Evolutionary conservation across 2,329 filamentous ascomycete species (phyloP).

Genomic region (Fusarium tjaetaba): DNA sequence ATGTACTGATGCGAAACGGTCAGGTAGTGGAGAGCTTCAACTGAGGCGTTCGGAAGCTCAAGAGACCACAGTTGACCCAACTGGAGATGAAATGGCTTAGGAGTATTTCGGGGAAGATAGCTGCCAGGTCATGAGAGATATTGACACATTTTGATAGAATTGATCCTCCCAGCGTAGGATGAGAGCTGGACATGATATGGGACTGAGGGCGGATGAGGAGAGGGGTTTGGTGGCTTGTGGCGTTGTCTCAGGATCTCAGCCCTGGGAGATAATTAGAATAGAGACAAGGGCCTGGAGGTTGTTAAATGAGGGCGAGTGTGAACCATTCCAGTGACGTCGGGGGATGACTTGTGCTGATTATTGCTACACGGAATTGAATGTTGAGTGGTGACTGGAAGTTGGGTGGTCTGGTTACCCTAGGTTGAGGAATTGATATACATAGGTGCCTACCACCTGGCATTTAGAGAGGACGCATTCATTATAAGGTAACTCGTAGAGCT

Average conservation of each 20-base stretch:
- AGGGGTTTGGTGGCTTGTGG: conserved; percentile 23
- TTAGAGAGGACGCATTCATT: neutral
- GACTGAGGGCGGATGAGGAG: conserved; percentile 1
- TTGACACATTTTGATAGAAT: neutral
- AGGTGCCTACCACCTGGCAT: neutral
- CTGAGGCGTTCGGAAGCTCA: neutral
- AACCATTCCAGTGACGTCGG: conserved; percentile 29
- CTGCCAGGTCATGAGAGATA: neutral
- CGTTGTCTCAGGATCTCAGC: conserved; percentile 32
- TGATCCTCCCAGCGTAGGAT: neutral
- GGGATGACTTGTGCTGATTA: neutral
- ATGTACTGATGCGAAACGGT: neutral
- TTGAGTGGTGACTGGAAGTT: neutral
- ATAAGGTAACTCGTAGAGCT: neutral
- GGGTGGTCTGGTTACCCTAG: neutral
- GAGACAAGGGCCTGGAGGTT: neutral
- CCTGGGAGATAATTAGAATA: neutral
- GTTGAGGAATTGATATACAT: neutral
- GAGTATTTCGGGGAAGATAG: neutral
- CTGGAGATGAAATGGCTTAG: neutral
- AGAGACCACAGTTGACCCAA: neutral
- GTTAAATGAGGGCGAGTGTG: neutral
- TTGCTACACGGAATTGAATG: neutral
- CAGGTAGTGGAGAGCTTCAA: neutral
- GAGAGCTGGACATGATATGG: neutral